phyloP scores from a whole-genome alignment of 192 early-diverging fungal genomes.

The Tieghemiomyces parasiticus region DNA sequence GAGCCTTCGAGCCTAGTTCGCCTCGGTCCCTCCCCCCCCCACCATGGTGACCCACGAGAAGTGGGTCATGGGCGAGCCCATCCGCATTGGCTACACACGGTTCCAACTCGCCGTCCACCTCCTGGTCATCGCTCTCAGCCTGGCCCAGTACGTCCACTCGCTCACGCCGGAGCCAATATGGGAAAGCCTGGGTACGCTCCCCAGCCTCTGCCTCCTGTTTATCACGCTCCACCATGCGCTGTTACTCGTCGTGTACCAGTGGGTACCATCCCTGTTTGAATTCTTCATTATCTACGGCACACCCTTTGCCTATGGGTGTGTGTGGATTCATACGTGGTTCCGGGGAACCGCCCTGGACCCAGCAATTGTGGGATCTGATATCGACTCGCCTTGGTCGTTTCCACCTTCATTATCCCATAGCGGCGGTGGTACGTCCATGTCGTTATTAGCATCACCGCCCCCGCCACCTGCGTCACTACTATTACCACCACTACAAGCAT shows the following conservation, averaged over 20 bases:
- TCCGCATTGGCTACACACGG: constrained; percentile 1
- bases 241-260: neutral
- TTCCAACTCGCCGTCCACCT: neutral
- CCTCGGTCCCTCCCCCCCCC: too few relatives aligned
- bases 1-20: too few relatives aligned
- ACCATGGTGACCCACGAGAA: neutral
- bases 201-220: neutral
- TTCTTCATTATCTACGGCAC: neutral
- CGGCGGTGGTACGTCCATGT: too few relatives aligned
- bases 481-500: too few relatives aligned
- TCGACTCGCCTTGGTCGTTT: too few relatives aligned
- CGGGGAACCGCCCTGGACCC: neutral
- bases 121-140: neutral
- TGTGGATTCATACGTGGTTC: constrained; percentile 4
- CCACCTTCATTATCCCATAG: too few relatives aligned
- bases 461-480: too few relatives aligned
- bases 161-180: neutral
- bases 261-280: neutral
- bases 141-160: neutral
- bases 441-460: too few relatives aligned
- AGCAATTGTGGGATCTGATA: neutral
- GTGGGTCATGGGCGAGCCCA: neutral
- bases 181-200: neutral
- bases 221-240: neutral
- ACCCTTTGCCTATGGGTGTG: constrained; percentile 8